Conservation (phyloP, 176 grass and related monocot genomes). For the Carex littledalei region DNA sequence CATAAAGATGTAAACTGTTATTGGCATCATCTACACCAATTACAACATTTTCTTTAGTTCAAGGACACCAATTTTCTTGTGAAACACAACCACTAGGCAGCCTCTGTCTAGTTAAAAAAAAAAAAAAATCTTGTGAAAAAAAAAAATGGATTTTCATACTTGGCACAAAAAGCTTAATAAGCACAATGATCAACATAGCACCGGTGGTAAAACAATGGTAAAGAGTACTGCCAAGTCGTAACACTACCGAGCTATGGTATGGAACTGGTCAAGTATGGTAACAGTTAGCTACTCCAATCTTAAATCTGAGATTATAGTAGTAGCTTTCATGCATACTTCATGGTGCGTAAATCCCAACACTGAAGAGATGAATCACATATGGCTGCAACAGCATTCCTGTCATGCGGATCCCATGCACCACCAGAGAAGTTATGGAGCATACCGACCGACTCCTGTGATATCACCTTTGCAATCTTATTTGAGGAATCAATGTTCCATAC, state of each 20-base stretch:
- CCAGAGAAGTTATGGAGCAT: slow-evolving; percentile 84
- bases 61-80: background rate
- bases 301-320: background rate
- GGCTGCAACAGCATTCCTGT: slow-evolving; percentile 67
- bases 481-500: slow-evolving; percentile 89
- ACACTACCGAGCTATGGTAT: background rate
- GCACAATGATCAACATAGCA: background rate
- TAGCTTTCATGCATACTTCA: slow-evolving; percentile 47
- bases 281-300: slow-evolving; percentile 3
- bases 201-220: background rate
- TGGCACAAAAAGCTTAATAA: background rate
- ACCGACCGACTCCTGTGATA: slow-evolving; percentile 71
- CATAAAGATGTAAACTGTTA: slow-evolving; percentile 22
- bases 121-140: too few relatives aligned
- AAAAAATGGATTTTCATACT: background rate
- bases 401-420: slow-evolving; percentile 96
- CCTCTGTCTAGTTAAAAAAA: too few relatives aligned
- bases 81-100: background rate
- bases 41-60: background rate
- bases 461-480: slow-evolving; percentile 74
- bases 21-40: slow-evolving; percentile 10
- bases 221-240: background rate
- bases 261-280: background rate
- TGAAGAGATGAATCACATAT: slow-evolving; percentile 84
- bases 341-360: slow-evolving; percentile 92